phyloP scores from a whole-genome alignment of 306 rosid species.

The Arachis hypogaea region DNA sequence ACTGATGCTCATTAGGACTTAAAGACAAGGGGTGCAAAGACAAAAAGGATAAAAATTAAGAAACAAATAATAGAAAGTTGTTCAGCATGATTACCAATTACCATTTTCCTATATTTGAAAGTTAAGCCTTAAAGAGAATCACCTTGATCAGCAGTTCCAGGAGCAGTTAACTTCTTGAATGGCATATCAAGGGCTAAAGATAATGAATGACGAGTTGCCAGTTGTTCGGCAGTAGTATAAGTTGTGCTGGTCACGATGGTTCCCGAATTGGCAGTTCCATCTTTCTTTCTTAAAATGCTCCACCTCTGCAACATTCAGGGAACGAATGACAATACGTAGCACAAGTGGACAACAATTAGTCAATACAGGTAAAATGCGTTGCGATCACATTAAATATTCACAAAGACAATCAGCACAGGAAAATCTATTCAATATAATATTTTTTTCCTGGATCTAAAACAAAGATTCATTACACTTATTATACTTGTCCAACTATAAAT shows the following conservation, averaged over 20 bases:
- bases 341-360: conserved; percentile 10
- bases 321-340: conserved; percentile 44
- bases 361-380: conserved; percentile 5
- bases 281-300: conserved; percentile 69
- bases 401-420: conserved; percentile 19
- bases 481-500: conserved; percentile 13
- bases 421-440: not conserved
- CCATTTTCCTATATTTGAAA: conserved; percentile 19
- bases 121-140: conserved; percentile 30
- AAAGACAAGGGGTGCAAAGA: conserved; percentile 2
- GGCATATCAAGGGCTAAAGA: conserved; percentile 76
- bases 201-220: conserved; percentile 84
- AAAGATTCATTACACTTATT: conserved; percentile 27
- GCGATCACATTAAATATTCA: conserved; percentile 32
- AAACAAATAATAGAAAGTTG: conserved; percentile 17
- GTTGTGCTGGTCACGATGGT: conserved; percentile 50
- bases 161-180: conserved; percentile 59
- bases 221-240: conserved; percentile 69
- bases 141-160: conserved; percentile 61
- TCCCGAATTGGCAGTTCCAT: conserved; percentile 49
- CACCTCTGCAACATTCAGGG: conserved; percentile 70
- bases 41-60: not conserved
- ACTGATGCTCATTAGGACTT: conserved; percentile 19
- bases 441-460: not conserved
- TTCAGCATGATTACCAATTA: conserved; percentile 22